Evolutionary conservation across 352 stramenopile genomes (phyloP).

Genomic region (Lagenidium giganteum): DNA sequence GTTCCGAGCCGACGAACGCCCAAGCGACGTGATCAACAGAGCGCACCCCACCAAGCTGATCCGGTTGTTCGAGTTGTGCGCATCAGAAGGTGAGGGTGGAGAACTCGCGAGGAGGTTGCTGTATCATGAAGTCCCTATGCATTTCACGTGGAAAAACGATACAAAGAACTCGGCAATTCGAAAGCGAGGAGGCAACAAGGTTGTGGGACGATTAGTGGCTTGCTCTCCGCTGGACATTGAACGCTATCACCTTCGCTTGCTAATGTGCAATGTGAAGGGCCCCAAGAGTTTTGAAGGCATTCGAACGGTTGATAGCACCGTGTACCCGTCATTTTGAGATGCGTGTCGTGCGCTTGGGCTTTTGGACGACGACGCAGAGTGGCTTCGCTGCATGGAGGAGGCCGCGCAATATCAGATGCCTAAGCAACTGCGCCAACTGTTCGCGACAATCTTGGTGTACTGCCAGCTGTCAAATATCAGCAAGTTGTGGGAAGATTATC

Average conservation of each 20-base stretch:
- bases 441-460: slow-evolving; percentile 22
- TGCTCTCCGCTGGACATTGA: slow-evolving; percentile 16
- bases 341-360: too few relatives aligned
- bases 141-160: too few relatives aligned
- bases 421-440: slow-evolving; percentile 23
- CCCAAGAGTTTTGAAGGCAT: slow-evolving; percentile 21
- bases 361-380: slow-evolving; percentile 21
- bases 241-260: slow-evolving; percentile 18
- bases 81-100: too few relatives aligned
- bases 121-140: too few relatives aligned
- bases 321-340: slow-evolving; percentile 11
- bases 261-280: slow-evolving; percentile 11
- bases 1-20: too few relatives aligned
- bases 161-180: slow-evolving; percentile 9
- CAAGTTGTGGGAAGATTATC: slow-evolving; percentile 17
- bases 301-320: slow-evolving; percentile 7
- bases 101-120: too few relatives aligned
- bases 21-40: too few relatives aligned
- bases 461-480: not conserved
- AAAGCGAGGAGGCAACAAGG: too few relatives aligned
- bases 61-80: too few relatives aligned
- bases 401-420: slow-evolving; percentile 14
- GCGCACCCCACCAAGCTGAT: too few relatives aligned
- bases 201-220: too few relatives aligned
- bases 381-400: slow-evolving; percentile 15